phyloP scores from a whole-genome alignment of 495 filamentous ascomycete species.

The Schizothecium vesticola region DNA sequence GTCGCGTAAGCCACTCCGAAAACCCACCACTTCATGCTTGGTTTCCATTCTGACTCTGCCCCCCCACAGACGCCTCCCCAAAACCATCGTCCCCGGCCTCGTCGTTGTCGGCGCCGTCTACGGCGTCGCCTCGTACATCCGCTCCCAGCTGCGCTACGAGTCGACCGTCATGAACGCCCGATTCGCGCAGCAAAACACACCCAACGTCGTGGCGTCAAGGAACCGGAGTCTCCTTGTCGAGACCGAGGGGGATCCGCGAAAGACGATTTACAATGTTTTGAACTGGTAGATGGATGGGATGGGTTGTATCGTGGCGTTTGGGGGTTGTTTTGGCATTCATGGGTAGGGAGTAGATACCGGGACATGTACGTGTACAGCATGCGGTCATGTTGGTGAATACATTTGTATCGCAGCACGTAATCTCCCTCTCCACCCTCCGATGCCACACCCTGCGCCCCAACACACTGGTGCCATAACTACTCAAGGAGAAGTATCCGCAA shows the following conservation, averaged over 20 bases:
- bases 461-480: too few species aligned
- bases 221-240: conserved; percentile 27
- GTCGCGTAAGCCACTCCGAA: neutral
- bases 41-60: neutral
- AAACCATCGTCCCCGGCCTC: neutral
- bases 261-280: conserved; percentile 34
- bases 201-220: conserved; percentile 29
- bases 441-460: too few species aligned
- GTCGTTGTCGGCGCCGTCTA: conserved; percentile 14
- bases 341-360: neutral
- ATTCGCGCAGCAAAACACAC: conserved; percentile 38
- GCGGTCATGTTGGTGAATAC: neutral
- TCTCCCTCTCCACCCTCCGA: too few species aligned
- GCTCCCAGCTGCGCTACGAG: conserved; percentile 27
- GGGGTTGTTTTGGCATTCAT: neutral
- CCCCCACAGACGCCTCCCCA: neutral
- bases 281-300: conserved; percentile 24
- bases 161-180: conserved; percentile 34
- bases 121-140: conserved; percentile 29
- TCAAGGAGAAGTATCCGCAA: too few species aligned
- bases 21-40: neutral
- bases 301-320: neutral
- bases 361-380: neutral
- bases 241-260: conserved; percentile 34
- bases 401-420: too few species aligned